phyloP scores from a whole-genome alignment of 2,329 filamentous ascomycete genomes.

The Fusarium bulbicola region DNA sequence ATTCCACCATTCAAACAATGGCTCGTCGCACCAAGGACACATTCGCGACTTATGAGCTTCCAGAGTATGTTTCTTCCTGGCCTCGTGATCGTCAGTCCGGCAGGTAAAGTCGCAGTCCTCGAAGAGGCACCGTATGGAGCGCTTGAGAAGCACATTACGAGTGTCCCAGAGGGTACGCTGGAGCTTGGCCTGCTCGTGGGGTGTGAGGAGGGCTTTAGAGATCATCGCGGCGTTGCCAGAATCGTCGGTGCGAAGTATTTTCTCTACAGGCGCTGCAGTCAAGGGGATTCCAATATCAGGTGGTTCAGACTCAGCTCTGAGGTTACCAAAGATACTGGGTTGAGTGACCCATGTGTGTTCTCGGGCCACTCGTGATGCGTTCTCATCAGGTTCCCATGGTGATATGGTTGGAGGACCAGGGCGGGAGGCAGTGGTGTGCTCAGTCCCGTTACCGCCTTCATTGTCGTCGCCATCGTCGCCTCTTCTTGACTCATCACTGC shows the following conservation, averaged over 20 bases:
- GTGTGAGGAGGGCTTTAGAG: conserved; percentile 51
- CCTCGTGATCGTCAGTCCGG: conserved; percentile 39
- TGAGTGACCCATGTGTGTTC: conserved; percentile 38
- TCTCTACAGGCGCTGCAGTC: conserved; percentile 44
- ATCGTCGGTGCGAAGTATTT: conserved; percentile 47
- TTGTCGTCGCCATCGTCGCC: neutral
- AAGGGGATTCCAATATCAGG: conserved; percentile 22
- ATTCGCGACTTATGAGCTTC: conserved; percentile 46
- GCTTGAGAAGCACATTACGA: conserved; percentile 32
- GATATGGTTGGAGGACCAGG: neutral
- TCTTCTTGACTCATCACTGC: neutral
- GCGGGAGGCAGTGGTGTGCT: neutral
- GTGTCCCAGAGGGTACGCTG: conserved; percentile 30
- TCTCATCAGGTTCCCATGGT: neutral
- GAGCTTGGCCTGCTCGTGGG: conserved; percentile 51
- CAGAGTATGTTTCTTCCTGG: conserved; percentile 49
- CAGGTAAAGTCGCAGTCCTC: conserved; percentile 49
- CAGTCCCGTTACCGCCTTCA: neutral
- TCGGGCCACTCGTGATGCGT: neutral
- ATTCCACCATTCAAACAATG: conserved; percentile 45
- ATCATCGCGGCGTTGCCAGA: conserved; percentile 47
- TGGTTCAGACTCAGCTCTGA: conserved; percentile 12
- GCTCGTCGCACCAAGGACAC: conserved; percentile 50
- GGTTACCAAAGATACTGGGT: conserved; percentile 32
- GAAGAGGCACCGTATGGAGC: conserved; percentile 52